Base-by-base conservation (phyloP, 2,329 filamentous ascomycete species). In the Teratosphaeria destructans region DNA sequence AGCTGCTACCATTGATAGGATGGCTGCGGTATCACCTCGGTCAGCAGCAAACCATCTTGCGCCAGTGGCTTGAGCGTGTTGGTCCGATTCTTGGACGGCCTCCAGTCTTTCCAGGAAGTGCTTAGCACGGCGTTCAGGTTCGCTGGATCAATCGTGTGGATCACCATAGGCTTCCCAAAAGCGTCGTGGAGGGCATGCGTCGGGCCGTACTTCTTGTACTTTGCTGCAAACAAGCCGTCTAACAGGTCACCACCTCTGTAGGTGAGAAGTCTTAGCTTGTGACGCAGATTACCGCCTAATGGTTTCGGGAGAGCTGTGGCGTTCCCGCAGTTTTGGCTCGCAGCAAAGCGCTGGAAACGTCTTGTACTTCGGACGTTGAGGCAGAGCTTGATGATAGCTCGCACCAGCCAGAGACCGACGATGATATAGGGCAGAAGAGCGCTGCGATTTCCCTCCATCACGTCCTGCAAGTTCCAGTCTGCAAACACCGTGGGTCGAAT, bases 31-130 rank as follows among this genome's bases (percentile, higher is more conserved):
- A n/a, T 49, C 16, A 49, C 64, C 47, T 64, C 61, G 0, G 64
- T 63, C 23, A 62, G 62, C 4, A 65, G 56, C 2, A 65, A 47
- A n/a, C 64, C 62, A 27, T 64, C 60, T 35, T 65, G 64, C 14
- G 64, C 64, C 27, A 65, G 35, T 3, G 64, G 62, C 59, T 64
- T 62, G 61, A 65, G 62, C 6, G 62, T 64, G 2, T 60, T 60
- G 12, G 60, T 53, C 19, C 64, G 60, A 26, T 55, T 58, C 8
- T 63, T 61, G 10, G 62, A 57, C 49, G 62, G 62, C 4, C 55
- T 54, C 64, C 64, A 65, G 32, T 64, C 58, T 2, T 56, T 57
- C 32, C 52, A 54, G 6, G 59, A 58, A n/a, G 58, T 62, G 29
- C 49, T 60, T 26, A 65, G 57, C 52, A 65, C 58, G 14, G 62